These are phyloP conservation scores for Spatholobus suberectus DNA, from an alignment of 306 rosid genomes.

Conservation along the genomic window DNA sequence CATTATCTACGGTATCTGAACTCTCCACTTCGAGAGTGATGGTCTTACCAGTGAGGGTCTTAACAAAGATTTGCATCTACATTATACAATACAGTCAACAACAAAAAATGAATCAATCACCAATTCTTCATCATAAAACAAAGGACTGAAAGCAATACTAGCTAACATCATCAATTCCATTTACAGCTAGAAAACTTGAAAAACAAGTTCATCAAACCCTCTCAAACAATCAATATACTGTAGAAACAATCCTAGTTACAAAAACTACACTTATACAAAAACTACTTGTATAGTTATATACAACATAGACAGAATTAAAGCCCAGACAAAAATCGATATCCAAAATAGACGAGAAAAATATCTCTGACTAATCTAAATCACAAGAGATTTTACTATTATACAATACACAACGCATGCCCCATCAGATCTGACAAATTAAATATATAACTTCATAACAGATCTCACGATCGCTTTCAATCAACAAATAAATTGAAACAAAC, in stretches of 20 bases:
- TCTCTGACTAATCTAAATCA: no score
- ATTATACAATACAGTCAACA: not conserved
- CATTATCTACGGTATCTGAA: conserved; percentile 38
- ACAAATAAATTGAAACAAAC: not conserved
- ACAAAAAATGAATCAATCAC: not conserved
- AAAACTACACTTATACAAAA: no score
- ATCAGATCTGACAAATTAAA: not conserved
- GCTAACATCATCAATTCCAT: not conserved
- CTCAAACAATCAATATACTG: not conserved
- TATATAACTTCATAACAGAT: not conserved
- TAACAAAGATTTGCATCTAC: conserved; percentile 41
- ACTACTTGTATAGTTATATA: not conserved
- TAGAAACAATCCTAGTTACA: not conserved
- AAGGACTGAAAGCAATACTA: not conserved
- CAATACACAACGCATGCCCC: no score
- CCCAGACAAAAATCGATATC: no score
- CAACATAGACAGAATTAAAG: not conserved
- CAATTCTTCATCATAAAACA: not conserved
- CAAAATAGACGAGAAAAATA: no score
- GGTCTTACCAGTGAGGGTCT: conserved; percentile 40
- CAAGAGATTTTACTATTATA: no score
- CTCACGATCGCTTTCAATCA: not conserved
- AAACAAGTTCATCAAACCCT: not conserved
- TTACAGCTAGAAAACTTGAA: not conserved
- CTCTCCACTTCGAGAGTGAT: conserved; percentile 42